These are phyloP conservation scores for Phytophthora gonapodyides DNA, from an alignment of 352 stramenopile species.

Conservation along the genomic window DNA sequence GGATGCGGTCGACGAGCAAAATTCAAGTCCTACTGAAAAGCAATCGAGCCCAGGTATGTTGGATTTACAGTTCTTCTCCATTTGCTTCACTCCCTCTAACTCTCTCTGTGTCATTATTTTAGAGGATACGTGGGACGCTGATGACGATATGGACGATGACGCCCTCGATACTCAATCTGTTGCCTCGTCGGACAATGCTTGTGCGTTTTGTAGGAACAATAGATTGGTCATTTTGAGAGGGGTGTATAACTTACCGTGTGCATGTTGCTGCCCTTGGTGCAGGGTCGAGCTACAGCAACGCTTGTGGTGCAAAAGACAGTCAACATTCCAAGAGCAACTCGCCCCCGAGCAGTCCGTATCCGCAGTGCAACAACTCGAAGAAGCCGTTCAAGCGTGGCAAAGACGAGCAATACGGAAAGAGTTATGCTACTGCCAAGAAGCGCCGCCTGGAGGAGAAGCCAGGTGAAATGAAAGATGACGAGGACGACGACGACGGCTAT, in stretches of 20 bases:
- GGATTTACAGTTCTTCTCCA: slow-evolving; percentile 2
- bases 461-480: slow-evolving; percentile 22
- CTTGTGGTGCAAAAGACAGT: slow-evolving; percentile 24
- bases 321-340: slow-evolving; percentile 15
- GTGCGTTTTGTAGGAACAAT: slow-evolving; percentile 11
- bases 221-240: too few species aligned
- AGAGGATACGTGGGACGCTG: slow-evolving; percentile 29
- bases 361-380: slow-evolving; percentile 13
- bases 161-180: slow-evolving; percentile 31
- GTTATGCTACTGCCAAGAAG: slow-evolving; percentile 36
- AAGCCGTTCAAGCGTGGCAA: slow-evolving; percentile 35
- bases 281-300: slow-evolving; percentile 39
- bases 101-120: not conserved
- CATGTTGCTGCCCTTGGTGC: slow-evolving; percentile 8
- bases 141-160: slow-evolving; percentile 38
- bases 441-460: slow-evolving; percentile 22
- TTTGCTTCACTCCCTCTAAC: slow-evolving; percentile 3
- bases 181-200: slow-evolving; percentile 32
- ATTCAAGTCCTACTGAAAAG: slow-evolving; percentile 34
- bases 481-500: slow-evolving; percentile 26
- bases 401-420: slow-evolving; percentile 42
- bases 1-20: slow-evolving; percentile 40
- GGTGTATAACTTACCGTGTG: not conserved
- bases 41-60: slow-evolving; percentile 47
- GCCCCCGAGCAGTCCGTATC: slow-evolving; percentile 11